Base-by-base conservation (phyloP, 139 green algal species). In the Gonium pectorale region DNA sequence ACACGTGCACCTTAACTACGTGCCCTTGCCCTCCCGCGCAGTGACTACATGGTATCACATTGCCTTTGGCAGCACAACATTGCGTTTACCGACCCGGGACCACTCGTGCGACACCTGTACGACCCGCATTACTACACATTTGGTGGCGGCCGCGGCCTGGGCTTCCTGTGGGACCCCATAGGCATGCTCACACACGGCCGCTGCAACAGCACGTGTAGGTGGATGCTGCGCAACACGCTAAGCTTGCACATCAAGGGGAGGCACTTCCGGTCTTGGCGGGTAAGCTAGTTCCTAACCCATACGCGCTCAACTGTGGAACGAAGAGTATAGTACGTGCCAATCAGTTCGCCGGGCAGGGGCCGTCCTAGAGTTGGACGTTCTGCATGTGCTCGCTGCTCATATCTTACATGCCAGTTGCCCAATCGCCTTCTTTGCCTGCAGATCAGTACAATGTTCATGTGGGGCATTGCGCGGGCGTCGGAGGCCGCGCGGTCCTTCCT, bases 241-340 rank as follows among this genome's bases (percentile, higher is more conserved):
- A 68, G 15, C 15, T 40, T 82, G 74, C 74, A 82, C 74, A 41
- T 82, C 38, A 82, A 82, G 74, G 59, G 74, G 11, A 56, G 74
- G 24, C 74, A 82, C 54, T 82, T 62, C 74, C 37, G 59, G 9
- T 46, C 9, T 4, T 82, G 74, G 74, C 38, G 41, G 74, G 56
- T 69, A 29, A 21, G 72, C 11, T 27, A 9, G n/a, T 27, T n/a
- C n/a, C n/a, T n/a, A n/a, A n/a, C n/a, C n/a, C n/a, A n/a, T n/a
- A n/a, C n/a, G n/a, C n/a, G n/a, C n/a, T n/a, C n/a, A n/a, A n/a
- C n/a, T n/a, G n/a, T 19, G 40, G 40, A 17, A 40, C 17, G 31
- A 69, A 41, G 62, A 44, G 41, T 41, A 29, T 5, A n/a, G n/a
- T n/a, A 21, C 62, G 9, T 6, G 35, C 6, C 35, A 17, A 11